Base-by-base conservation (phyloP, 164 flowering plant species). In the Cinnamomum micranthum region DNA sequence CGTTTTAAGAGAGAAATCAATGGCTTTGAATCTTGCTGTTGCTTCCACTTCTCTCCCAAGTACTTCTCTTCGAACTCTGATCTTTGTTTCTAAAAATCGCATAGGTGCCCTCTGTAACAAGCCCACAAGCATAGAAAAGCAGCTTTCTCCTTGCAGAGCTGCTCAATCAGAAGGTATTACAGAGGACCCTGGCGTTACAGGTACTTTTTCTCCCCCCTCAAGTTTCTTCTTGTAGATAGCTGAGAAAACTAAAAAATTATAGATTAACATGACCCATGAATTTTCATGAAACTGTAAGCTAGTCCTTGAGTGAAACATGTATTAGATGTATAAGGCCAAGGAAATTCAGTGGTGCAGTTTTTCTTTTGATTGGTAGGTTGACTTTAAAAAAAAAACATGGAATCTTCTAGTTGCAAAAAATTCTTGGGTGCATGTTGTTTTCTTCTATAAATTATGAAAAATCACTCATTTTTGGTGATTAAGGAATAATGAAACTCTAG, bases 151-250 rank as follows among this genome's bases (percentile, higher is more conserved):
- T 7, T 73, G 68, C 31, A 47, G 68, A 64, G 75, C 75, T 63
- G 69, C 75, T 47, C 75, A 23, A 60, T 73, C 75, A 50, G 75
- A 73, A 65, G 75, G 75, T 24, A 69, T 73, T 64, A 50, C 69
- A 9, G 69, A 73, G 69, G 60, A 73, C 31, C 28, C 68, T 22
- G 33, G 35, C 25, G n/a, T 52, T 14, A 51, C 33, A 70, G 72
- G 72, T 70, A 67, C n/a, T 17, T 33, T 13, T 31, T 22, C 27
- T 22, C 17, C 47, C 47, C 47, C 47, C 47, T 41, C 47, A 41
- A 41, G 9, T 41, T 41, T 41, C 47, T 41, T 41, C 47, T 6
- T 41, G 0, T 41, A 41, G 47, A 6, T 41, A 41, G 47, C 47
- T 41, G 47, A 7, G 47, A 41, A 41, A 41, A 7, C 9, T 7